A percentile compares a stretch with the other conserved stretches of the same genome.
phyloP scores from a whole-genome alignment of 2,329 filamentous ascomycete species.

The Apiospora saccharicola region DNA sequence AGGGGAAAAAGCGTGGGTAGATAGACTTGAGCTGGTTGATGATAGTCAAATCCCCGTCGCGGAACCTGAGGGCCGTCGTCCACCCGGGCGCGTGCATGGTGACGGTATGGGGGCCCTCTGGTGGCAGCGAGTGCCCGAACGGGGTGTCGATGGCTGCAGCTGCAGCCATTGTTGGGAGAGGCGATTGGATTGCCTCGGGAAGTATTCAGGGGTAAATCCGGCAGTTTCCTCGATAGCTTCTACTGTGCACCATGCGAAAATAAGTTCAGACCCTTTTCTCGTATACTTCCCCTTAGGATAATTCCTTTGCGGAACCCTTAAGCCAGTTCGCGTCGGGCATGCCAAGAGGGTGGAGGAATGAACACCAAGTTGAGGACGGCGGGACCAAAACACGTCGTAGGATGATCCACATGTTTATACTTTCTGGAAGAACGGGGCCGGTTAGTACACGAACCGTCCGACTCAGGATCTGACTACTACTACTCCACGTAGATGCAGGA shows the following conservation, averaged over 20 bases:
- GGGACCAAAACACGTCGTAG: not conserved
- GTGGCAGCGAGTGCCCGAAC: conserved; percentile 55
- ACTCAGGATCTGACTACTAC: not conserved
- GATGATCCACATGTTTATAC: not conserved
- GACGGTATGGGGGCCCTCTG: conserved; percentile 55
- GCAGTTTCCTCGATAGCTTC: not conserved
- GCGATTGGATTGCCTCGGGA: not conserved
- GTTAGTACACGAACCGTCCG: not conserved
- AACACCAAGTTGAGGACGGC: not conserved
- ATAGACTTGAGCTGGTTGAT: conserved; percentile 49
- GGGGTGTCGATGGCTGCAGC: conserved; percentile 22
- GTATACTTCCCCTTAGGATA: no score
- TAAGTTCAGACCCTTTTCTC: not conserved
- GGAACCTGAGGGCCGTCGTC: conserved; percentile 47
- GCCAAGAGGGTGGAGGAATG: not conserved
- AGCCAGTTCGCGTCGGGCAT: not conserved
- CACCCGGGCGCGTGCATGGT: conserved; percentile 55
- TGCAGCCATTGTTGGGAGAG: not conserved
- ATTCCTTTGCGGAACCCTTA: not conserved
- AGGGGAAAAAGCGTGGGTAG: conserved; percentile 56
- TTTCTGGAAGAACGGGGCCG: not conserved
- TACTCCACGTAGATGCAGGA: not conserved
- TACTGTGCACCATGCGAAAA: not conserved
- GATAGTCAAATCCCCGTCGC: conserved; percentile 49
- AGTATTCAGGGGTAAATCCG: not conserved